A percentile compares a stretch with the other conserved stretches of the same genome.
These are phyloP conservation scores for Aspergillus aculeatus DNA, from an alignment of 2,329 filamentous ascomycete species.

Conservation along the genomic window DNA sequence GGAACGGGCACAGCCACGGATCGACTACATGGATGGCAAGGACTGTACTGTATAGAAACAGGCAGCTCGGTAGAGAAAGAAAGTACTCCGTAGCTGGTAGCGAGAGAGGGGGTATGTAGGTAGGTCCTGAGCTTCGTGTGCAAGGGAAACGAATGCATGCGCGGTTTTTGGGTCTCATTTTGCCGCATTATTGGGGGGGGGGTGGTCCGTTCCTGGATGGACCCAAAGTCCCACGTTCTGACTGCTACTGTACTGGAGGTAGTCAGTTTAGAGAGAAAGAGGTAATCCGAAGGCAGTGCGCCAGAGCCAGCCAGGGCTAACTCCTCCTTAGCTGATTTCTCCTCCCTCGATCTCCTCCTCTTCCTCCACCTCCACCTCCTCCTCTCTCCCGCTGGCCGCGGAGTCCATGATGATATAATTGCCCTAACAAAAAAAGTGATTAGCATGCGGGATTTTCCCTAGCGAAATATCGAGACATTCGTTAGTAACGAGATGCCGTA, in stretches of 20 bases:
- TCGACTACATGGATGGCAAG: constrained; percentile 16
- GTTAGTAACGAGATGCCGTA: constrained; percentile 16
- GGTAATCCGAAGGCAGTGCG: not conserved
- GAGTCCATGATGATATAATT: not conserved
- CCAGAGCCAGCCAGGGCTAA: not conserved
- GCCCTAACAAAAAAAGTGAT: not conserved
- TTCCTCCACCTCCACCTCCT: not conserved
- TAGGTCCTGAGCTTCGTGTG: not conserved
- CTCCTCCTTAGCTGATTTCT: not conserved
- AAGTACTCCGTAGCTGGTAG: too few species aligned
- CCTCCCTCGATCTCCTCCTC: not conserved
- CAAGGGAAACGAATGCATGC: not conserved
- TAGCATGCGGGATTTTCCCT: constrained; percentile 5
- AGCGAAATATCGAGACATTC: not conserved
- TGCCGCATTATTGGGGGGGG: not conserved
- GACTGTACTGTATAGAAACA: not conserved
- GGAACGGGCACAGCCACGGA: constrained; percentile 14
- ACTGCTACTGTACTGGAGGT: not conserved
- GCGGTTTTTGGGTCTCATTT: not conserved
- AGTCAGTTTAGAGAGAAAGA: not conserved
- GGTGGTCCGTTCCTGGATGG: not conserved
- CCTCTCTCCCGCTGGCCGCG: not conserved
- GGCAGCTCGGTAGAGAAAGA: not conserved
- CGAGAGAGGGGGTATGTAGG: not conserved
- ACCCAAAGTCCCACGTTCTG: not conserved